Conservation (phyloP, 176 grass and related monocot genomes). For the Eragrostis curvula region DNA sequence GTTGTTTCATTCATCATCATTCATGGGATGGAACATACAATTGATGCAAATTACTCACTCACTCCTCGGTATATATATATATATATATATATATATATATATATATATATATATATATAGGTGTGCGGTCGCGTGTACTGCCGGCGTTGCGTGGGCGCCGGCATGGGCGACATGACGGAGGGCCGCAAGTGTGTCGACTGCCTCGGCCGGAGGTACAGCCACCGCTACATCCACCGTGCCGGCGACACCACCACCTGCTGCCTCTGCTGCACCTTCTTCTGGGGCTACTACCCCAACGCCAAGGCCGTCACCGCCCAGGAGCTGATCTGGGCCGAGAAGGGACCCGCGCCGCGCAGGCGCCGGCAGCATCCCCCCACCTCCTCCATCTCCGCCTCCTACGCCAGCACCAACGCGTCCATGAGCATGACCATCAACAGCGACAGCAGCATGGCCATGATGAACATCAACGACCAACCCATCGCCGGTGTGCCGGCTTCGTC, state of each 20-base stretch:
- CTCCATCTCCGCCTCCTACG: conserved; percentile 32
- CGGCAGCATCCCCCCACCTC: background rate
- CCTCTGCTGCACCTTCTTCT: conserved; percentile 36
- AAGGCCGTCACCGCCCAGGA: conserved; percentile 56
- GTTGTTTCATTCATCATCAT: no score
- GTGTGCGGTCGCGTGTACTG: conserved; percentile 73
- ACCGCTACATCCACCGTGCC: conserved; percentile 67
- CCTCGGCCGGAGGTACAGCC: conserved; percentile 65
- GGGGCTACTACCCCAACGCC: conserved; percentile 20
- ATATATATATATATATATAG: background rate
- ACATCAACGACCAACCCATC: background rate
- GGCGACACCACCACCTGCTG: conserved; percentile 30
- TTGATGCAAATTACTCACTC: no score
- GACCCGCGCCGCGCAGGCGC: conserved; percentile 43
- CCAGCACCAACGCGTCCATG: conserved; percentile 36
- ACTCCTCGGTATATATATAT: no score
- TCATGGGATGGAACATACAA: no score
- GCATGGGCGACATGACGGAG: conserved; percentile 74
- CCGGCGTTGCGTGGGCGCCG: conserved; percentile 49
- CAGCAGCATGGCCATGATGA: background rate
- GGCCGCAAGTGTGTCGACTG: conserved; percentile 75
- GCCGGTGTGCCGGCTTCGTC: conserved; percentile 18
- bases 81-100: background rate
- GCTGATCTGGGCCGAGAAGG: conserved; percentile 74
- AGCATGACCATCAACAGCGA: conserved; percentile 50